phyloP scores from a whole-genome alignment of 2,329 filamentous ascomycete genomes.

The Samsoniella hepiali region DNA sequence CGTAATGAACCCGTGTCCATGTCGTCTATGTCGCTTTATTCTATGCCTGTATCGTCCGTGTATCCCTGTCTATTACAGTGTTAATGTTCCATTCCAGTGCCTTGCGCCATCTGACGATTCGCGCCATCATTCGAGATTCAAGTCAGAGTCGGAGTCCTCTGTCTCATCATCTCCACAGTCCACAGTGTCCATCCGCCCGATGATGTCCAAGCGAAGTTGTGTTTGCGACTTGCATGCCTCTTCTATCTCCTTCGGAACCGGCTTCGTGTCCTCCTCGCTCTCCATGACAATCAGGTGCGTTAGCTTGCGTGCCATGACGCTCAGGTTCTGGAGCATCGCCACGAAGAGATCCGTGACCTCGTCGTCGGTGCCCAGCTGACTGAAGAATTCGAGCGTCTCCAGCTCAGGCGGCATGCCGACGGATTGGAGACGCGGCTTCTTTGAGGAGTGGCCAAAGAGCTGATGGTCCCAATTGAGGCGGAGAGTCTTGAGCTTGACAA shows the following conservation, averaged over 20 bases:
- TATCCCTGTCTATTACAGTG: not conserved
- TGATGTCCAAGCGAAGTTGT: slow-evolving; percentile 33
- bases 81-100: not conserved
- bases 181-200: slow-evolving; percentile 27
- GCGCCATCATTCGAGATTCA: not conserved
- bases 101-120: not conserved
- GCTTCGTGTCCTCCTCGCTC: slow-evolving; percentile 27
- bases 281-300: slow-evolving; percentile 37
- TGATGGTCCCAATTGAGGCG: slow-evolving; percentile 47
- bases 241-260: slow-evolving; percentile 33
- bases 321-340: slow-evolving; percentile 38
- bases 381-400: slow-evolving; percentile 45
- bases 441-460: slow-evolving; percentile 44
- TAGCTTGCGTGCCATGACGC: slow-evolving; percentile 36
- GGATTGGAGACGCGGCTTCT: slow-evolving; percentile 43
- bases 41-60: not conserved
- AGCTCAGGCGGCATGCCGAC: slow-evolving; percentile 46
- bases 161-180: not conserved
- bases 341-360: slow-evolving; percentile 45
- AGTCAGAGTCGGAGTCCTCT: not conserved
- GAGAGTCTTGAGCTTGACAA: slow-evolving; percentile 38
- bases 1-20: not conserved
- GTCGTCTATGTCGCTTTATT: not conserved
- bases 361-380: slow-evolving; percentile 44
- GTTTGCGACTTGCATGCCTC: slow-evolving; percentile 34